phyloP scores from a whole-genome alignment of 1,284 basidiomycete species.

The Pterula multifida region DNA sequence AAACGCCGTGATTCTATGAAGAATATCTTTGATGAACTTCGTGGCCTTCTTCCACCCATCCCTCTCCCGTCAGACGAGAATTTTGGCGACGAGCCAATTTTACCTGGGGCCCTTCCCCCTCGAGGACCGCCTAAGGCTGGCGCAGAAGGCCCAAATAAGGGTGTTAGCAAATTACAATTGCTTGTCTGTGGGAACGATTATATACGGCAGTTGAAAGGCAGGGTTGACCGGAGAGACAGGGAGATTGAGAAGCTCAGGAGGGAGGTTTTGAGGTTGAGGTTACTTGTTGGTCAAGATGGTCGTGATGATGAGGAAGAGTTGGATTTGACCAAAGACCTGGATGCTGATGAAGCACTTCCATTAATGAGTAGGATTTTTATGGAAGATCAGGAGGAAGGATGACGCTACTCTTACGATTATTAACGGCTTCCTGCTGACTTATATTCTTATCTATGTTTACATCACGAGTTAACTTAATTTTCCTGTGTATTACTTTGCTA shows the following conservation, averaged over 20 bases:
- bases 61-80: constrained; percentile 64
- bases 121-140: constrained; percentile 78
- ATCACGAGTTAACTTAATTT: no score
- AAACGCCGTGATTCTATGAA: constrained; percentile 94
- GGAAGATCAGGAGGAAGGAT: constrained; percentile 10
- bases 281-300: constrained; percentile 18
- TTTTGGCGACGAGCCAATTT: constrained; percentile 29
- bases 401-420: neutral
- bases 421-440: no score
- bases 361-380: constrained; percentile 8
- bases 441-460: no score
- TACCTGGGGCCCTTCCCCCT: constrained; percentile 79
- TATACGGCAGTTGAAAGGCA: constrained; percentile 63
- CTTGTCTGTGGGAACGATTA: constrained; percentile 86
- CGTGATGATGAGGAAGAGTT: constrained; percentile 24
- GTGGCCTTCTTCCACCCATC: constrained; percentile 79
- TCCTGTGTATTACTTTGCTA: no score
- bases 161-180: constrained; percentile 91
- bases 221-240: constrained; percentile 74
- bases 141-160: constrained; percentile 82
- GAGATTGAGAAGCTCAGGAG: constrained; percentile 63
- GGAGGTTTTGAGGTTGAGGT: constrained; percentile 58
- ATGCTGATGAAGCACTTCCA: constrained; percentile 22
- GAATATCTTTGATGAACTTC: constrained; percentile 90
- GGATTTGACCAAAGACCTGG: constrained; percentile 30